Percentiles rank a stretch among this genome's conserved stretches.
Conservation (phyloP, 129 eudicot genomes). For the Lactuca sativa region DNA sequence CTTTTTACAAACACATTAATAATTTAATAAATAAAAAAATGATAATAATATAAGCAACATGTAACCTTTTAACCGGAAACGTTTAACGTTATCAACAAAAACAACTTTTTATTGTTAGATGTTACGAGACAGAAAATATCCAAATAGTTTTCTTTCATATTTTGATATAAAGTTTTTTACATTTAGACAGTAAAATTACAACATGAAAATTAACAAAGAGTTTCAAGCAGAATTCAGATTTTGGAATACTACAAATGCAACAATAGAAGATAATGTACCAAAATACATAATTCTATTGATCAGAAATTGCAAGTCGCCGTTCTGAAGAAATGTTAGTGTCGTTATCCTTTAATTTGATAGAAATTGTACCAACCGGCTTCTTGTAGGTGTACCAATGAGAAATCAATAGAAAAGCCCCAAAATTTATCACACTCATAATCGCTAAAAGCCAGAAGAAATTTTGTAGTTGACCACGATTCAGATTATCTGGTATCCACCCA, state of each 20-base stretch:
- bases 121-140: neutral
- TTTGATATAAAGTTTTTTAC: neutral
- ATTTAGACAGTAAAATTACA: constrained; percentile 7
- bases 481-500: constrained; percentile 63
- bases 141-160: neutral
- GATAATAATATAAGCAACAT: no score
- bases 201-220: neutral
- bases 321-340: constrained; percentile 10
- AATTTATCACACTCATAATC: constrained; percentile 45
- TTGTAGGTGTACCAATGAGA: constrained; percentile 48
- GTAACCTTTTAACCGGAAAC: neutral
- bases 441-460: constrained; percentile 58
- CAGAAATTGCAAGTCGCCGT: constrained; percentile 8
- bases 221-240: neutral
- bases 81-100: neutral
- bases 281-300: neutral
- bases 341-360: constrained; percentile 18
- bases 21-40: no score
- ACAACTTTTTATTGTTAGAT: no score
- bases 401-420: constrained; percentile 42
- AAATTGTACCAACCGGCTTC: constrained; percentile 34
- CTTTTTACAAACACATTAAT: no score
- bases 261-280: neutral
- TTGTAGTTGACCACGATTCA: constrained; percentile 47
- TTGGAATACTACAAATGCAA: neutral